Conservation (phyloP, 2,329 filamentous ascomycete species). For the Tolypocladium tropicale region DNA sequence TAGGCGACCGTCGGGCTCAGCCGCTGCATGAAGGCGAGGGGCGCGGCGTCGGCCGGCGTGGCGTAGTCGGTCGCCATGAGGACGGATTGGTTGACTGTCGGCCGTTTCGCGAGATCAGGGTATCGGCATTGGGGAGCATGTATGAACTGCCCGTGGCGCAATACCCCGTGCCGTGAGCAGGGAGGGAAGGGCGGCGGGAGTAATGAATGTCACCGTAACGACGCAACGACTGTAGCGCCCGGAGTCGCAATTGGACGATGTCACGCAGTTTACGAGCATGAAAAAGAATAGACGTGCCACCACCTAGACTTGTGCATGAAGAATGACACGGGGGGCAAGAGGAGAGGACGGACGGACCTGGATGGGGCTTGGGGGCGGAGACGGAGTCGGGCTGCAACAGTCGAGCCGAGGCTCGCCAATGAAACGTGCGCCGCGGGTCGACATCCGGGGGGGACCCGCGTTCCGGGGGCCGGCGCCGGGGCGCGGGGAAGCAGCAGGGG, state of each 20-base stretch:
- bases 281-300: background rate
- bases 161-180: background rate
- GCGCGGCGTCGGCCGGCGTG: constrained; percentile 1
- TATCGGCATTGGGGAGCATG: background rate
- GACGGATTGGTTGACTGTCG: background rate
- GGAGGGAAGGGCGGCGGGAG: background rate
- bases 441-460: background rate
- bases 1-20: constrained; percentile 27
- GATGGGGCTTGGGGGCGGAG: too few species aligned
- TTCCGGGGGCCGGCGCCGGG: background rate
- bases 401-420: background rate
- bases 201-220: background rate
- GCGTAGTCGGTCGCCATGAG: constrained; percentile 17
- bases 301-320: too few species aligned
- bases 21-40: constrained; percentile 25
- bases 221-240: background rate
- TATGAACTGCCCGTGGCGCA: background rate
- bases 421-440: background rate
- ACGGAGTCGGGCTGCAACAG: background rate
- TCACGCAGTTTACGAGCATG: background rate
- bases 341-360: background rate
- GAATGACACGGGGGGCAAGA: too few species aligned
- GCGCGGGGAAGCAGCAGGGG: background rate
- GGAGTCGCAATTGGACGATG: background rate
- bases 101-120: background rate